Percentiles rank a stretch among this genome's conserved stretches.
Evolutionary conservation across 2,329 filamentous ascomycete genomes (phyloP).

Genomic region (Colletotrichum sublineola): DNA sequence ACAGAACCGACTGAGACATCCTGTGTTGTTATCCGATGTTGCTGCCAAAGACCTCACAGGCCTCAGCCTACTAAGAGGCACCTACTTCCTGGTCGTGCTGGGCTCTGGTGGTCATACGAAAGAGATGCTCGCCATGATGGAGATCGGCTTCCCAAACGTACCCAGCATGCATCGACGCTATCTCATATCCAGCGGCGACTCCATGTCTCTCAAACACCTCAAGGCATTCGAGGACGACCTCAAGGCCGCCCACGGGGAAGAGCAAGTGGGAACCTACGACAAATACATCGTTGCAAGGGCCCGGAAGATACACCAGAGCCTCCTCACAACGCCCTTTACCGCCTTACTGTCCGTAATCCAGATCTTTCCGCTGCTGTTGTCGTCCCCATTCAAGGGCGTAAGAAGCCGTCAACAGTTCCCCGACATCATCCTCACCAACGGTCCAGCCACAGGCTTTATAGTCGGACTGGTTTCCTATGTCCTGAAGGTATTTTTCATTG

Average conservation of each 20-base stretch:
- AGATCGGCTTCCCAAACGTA: conserved; percentile 66
- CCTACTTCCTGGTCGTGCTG: conserved; percentile 82
- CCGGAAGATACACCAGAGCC: conserved; percentile 83
- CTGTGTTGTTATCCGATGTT: conserved; percentile 27
- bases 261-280: conserved; percentile 66
- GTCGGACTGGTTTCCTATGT: conserved; percentile 67
- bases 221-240: conserved; percentile 63
- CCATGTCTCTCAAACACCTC: conserved; percentile 74
- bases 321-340: conserved; percentile 79
- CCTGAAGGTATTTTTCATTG: conserved; percentile 60
- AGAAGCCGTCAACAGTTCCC: conserved; percentile 63
- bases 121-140: conserved; percentile 91
- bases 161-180: conserved; percentile 80
- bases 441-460: conserved; percentile 88
- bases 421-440: conserved; percentile 86
- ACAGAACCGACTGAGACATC: conserved; percentile 19
- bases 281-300: conserved; percentile 81
- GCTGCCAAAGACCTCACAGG: conserved; percentile 34
- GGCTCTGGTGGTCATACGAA: conserved; percentile 95
- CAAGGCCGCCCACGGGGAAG: conserved; percentile 43
- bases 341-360: conserved; percentile 74
- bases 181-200: conserved; percentile 85
- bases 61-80: conserved; percentile 45
- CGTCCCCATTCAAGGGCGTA: conserved; percentile 46
- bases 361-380: conserved; percentile 69